A percentile compares a stretch with the other conserved stretches of the same genome.
Evolutionary conservation across 805 yeast species (phyloP).

Genomic region (Barnettozyma sucrosica): DNA sequence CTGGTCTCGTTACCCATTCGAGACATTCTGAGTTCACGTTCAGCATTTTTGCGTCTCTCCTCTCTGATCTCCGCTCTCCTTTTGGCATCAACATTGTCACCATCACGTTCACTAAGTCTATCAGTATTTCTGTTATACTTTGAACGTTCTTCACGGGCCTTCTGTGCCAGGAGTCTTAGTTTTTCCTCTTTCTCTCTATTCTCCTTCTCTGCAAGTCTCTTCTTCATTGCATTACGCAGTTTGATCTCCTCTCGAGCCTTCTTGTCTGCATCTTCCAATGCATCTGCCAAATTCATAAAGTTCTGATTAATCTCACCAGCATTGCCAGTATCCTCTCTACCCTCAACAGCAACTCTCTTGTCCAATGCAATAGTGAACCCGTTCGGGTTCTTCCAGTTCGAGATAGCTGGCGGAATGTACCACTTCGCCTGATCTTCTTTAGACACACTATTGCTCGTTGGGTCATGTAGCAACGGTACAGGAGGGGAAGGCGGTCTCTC

Average conservation of each 20-base stretch:
- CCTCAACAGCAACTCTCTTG: conserved; percentile 56
- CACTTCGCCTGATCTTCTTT: conserved; percentile 73
- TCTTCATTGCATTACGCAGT: conserved; percentile 43
- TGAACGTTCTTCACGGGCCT: conserved; percentile 36
- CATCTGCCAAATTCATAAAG: conserved; percentile 59
- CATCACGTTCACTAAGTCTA: conserved; percentile 6
- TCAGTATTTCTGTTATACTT: background rate
- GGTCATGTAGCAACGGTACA: conserved; percentile 57
- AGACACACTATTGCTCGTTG: conserved; percentile 38
- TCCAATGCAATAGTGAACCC: conserved; percentile 83
- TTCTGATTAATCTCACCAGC: conserved; percentile 42
- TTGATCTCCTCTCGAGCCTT: conserved; percentile 53
- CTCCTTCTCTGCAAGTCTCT: conserved; percentile 45
- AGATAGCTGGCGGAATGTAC: conserved; percentile 86
- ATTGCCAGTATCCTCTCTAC: conserved; percentile 30
- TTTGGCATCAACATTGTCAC: conserved; percentile 20
- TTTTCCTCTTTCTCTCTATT: conserved; percentile 44
- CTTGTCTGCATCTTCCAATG: conserved; percentile 64
- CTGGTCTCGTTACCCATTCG: conserved; percentile 41
- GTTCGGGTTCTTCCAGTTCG: conserved; percentile 93
- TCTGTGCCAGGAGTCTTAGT: conserved; percentile 43
- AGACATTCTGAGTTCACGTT: conserved; percentile 38
- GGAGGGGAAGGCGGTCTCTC: conserved; percentile 72
- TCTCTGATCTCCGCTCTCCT: conserved; percentile 36
- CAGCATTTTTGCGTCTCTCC: conserved; percentile 42